A percentile compares a stretch with the other conserved stretches of the same genome.
phyloP scores from a whole-genome alignment of 2,329 filamentous ascomycete genomes.

The Cryoendolithus antarcticus region DNA sequence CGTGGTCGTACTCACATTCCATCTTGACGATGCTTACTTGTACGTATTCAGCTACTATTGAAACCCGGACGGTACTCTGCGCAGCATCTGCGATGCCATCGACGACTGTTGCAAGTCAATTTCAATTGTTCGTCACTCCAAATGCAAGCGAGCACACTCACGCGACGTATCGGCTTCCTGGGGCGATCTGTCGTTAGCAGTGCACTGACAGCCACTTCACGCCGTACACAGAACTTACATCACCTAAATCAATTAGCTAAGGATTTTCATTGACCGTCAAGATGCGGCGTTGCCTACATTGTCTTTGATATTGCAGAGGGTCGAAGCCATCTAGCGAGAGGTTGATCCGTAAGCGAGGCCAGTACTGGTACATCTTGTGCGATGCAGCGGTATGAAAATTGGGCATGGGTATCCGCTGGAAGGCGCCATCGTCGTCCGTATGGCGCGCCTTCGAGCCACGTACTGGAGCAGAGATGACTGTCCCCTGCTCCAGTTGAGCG shows the following conservation, averaged over 20 bases:
- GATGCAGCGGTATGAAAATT: conserved; percentile 4
- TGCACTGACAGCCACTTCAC: too few species aligned
- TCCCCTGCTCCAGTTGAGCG: conserved; percentile 3
- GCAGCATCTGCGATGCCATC: conserved; percentile 3
- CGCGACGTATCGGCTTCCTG: too few species aligned
- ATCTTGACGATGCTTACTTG: background rate
- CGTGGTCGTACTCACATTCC: too few species aligned
- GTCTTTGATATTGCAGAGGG: conserved; percentile 5
- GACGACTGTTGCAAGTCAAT: too few species aligned
- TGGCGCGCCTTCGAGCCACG: background rate
- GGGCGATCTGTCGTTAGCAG: too few species aligned
- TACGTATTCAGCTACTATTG: conserved; percentile 3
- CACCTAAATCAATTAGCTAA: too few species aligned
- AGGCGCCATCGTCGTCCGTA: conserved; percentile 3
- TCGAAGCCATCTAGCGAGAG: conserved; percentile 5
- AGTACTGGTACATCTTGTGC: conserved; percentile 5
- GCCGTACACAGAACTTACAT: too few species aligned
- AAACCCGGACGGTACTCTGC: conserved; percentile 2
- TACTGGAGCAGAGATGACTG: background rate
- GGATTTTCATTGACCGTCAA: too few species aligned
- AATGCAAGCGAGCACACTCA: too few species aligned
- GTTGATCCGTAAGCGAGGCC: conserved; percentile 4
- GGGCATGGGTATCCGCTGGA: conserved; percentile 4
- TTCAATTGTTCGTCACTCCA: too few species aligned
- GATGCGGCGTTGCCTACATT: conserved; percentile 3